A percentile compares a stretch with the other conserved stretches of the same genome.
phyloP scores from a whole-genome alignment of 495 filamentous ascomycete genomes.

The Neurospora sp. region DNA sequence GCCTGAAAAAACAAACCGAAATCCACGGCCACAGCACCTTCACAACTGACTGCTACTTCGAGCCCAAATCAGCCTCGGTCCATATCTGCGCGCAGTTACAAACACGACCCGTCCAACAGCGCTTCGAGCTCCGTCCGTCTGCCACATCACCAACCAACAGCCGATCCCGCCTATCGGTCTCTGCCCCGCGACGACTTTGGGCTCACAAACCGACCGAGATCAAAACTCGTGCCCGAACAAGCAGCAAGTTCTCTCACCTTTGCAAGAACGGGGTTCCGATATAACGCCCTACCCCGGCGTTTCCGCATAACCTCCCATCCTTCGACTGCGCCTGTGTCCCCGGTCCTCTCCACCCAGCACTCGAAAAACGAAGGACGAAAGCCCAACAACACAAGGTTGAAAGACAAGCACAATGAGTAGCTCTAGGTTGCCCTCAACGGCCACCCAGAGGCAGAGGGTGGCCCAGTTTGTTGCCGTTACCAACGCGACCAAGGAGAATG shows the following conservation, averaged over 20 bases:
- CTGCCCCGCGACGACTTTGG: neutral
- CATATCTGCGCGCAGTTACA: neutral
- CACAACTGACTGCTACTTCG: neutral
- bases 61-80: neutral
- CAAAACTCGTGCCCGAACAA: neutral
- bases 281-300: neutral
- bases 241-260: neutral
- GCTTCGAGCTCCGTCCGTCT: neutral
- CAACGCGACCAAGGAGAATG: constrained; percentile 39
- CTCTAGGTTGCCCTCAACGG: constrained; percentile 13
- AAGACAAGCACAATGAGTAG: neutral
- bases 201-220: neutral
- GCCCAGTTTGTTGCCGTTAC: constrained; percentile 45
- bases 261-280: neutral
- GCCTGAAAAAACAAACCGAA: neutral
- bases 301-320: neutral
- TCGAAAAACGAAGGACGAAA: neutral
- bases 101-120: neutral
- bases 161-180: neutral
- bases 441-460: constrained; percentile 41
- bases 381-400: neutral
- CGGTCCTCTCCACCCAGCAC: neutral
- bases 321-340: neutral
- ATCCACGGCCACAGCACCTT: neutral
- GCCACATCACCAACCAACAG: neutral